Evolutionary conservation across 331 rosid genomes (phyloP).

Genomic region (Stylosanthes scabra): DNA sequence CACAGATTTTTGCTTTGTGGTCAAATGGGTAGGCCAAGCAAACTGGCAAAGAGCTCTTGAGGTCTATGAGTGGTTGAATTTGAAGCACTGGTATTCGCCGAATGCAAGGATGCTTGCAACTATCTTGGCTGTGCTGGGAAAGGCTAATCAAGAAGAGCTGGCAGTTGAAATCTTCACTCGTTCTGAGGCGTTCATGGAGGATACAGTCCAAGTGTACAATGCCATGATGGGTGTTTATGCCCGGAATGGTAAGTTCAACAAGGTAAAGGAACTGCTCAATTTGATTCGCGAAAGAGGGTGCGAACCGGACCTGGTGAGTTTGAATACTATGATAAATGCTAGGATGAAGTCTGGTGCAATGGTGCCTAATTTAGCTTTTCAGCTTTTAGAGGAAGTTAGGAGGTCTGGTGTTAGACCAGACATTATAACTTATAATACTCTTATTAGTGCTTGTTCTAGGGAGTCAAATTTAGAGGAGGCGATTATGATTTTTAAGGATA

Average conservation of each 20-base stretch:
- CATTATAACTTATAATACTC: conserved; percentile 88
- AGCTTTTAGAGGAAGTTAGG: conserved; percentile 79
- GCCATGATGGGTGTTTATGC: conserved; percentile 99
- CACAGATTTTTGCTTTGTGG: conserved; percentile 88
- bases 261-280: conserved; percentile 72
- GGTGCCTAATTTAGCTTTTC: conserved; percentile 67
- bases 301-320: conserved; percentile 89
- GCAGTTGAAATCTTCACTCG: conserved; percentile 86
- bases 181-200: conserved; percentile 58
- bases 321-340: conserved; percentile 90
- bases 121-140: conserved; percentile 81
- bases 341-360: conserved; percentile 73
- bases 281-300: conserved; percentile 77
- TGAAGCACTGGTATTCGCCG: conserved; percentile 85
- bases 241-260: conserved; percentile 65
- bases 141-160: conserved; percentile 80
- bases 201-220: conserved; percentile 86
- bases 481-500: conserved; percentile 57
- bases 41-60: conserved; percentile 92
- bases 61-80: conserved; percentile 91
- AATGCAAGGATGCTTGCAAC: conserved; percentile 94
- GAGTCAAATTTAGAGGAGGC: conserved; percentile 91
- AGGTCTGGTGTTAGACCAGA: conserved; percentile 80
- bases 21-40: conserved; percentile 79
- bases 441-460: conserved; percentile 88